Evolutionary conservation across 2,329 filamentous ascomycete genomes (phyloP).

Genomic region (Colletotrichum trifolii): DNA sequence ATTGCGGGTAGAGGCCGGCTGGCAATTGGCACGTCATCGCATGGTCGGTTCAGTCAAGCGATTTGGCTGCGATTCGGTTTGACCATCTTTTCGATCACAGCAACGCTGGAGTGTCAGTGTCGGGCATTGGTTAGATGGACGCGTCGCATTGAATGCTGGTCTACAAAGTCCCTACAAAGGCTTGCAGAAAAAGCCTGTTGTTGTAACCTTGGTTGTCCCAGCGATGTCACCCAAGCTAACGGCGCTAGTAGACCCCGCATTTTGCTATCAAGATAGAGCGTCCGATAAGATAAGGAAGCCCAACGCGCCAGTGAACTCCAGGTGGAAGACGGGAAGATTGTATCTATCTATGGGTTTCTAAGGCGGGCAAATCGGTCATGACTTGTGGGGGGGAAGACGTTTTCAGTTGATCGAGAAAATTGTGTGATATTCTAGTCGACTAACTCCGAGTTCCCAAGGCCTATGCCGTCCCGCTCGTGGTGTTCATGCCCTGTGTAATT

Average conservation of each 20-base stretch:
- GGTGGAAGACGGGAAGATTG: too few species aligned
- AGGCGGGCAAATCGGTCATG: too few species aligned
- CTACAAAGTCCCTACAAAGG: neutral
- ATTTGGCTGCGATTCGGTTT: neutral
- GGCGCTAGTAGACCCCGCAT: conserved; percentile 21
- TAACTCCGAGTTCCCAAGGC: conserved; percentile 33
- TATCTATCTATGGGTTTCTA: too few species aligned
- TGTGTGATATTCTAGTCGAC: neutral
- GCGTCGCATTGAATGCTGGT: conserved; percentile 11
- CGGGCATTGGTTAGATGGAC: neutral
- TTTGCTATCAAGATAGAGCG: too few species aligned
- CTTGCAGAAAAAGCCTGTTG: neutral
- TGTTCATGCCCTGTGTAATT: conserved; percentile 2
- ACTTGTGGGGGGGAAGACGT: too few species aligned
- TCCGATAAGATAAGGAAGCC: too few species aligned
- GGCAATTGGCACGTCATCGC: conserved; percentile 60
- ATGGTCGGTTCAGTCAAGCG: conserved; percentile 45
- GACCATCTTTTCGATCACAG: conserved; percentile 1
- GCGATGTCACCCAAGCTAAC: conserved; percentile 11
- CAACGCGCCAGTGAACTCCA: too few species aligned
- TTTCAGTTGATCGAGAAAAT: neutral
- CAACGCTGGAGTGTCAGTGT: too few species aligned
- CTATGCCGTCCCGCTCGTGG: conserved; percentile 17
- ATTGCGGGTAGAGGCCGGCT: conserved; percentile 65
- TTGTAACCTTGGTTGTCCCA: conserved; percentile 23